Percentiles rank a stretch among this genome's conserved stretches.
Evolutionary conservation across 768 basidiomycete genomes (phyloP).

Genomic region (Suillus plorans): DNA sequence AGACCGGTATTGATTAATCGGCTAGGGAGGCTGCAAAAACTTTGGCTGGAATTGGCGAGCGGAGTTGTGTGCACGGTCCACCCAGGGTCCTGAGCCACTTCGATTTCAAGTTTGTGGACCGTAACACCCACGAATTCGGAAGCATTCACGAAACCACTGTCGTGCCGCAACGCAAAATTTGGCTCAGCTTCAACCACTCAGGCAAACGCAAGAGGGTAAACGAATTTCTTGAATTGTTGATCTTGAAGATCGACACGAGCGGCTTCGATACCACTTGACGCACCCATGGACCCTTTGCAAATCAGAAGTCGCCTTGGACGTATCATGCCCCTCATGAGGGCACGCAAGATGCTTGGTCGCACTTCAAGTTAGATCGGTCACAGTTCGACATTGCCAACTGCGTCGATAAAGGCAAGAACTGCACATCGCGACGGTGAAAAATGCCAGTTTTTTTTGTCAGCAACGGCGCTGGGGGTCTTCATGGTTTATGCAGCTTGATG

Average conservation of each 20-base stretch:
- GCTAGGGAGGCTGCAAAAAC: too few relatives aligned
- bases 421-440: slow-evolving; percentile 7
- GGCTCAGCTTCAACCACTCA: background rate
- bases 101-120: background rate
- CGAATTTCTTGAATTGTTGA: background rate
- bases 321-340: background rate
- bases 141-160: background rate
- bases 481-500: slow-evolving; percentile 2
- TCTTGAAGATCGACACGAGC: background rate
- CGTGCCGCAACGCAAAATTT: background rate
- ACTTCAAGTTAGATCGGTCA: background rate
- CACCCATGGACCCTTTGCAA: background rate
- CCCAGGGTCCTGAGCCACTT: slow-evolving; percentile 1
- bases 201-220: background rate
- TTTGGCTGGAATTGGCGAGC: slow-evolving; percentile 4
- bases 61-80: slow-evolving; percentile 2
- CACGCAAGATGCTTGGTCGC: background rate
- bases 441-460: background rate
- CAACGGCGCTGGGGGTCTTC: background rate
- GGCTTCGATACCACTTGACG: background rate
- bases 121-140: background rate
- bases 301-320: background rate
- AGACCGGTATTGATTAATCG: background rate
- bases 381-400: background rate
- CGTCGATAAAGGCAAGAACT: background rate